These are phyloP conservation scores for Aspergillus haitiensis DNA, from an alignment of 495 filamentous ascomycete species.

Conservation along the genomic window DNA sequence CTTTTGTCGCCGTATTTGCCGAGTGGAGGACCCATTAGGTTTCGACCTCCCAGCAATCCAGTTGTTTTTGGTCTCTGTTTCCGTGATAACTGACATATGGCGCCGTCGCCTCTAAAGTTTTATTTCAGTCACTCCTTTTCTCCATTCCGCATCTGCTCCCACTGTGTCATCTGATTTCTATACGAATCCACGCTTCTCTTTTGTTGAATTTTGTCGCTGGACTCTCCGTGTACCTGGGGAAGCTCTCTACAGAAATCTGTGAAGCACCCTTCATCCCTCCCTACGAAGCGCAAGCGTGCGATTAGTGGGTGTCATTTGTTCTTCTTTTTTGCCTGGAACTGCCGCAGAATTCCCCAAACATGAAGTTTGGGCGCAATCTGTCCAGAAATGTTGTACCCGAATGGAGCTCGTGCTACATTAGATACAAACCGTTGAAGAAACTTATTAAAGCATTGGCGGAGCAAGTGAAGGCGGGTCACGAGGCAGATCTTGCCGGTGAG, in stretches of 20 bases:
- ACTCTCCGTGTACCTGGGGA: not conserved
- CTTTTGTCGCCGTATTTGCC: conserved; percentile 1
- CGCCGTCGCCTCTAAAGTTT: conserved; percentile 18
- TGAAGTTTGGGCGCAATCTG: conserved; percentile 86
- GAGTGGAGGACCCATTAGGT: conserved; percentile 14
- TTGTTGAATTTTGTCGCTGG: not conserved
- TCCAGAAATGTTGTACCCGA: conserved; percentile 94
- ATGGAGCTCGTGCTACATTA: conserved; percentile 90
- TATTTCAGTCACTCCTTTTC: conserved; percentile 18
- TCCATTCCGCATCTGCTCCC: conserved; percentile 11
- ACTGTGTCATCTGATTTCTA: conserved; percentile 8
- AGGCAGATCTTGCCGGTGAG: conserved; percentile 77
- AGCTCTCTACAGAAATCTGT: not conserved
- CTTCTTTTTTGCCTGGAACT: not conserved
- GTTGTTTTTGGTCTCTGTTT: conserved; percentile 4
- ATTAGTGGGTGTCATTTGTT: not conserved
- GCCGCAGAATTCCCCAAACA: conserved; percentile 34
- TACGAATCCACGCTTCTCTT: conserved; percentile 9
- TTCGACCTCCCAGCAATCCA: conserved; percentile 14
- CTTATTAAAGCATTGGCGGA: conserved; percentile 76
- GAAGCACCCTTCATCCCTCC: not conserved
- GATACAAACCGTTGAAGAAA: conserved; percentile 95
- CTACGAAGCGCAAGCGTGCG: not conserved
- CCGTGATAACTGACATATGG: conserved; percentile 27
- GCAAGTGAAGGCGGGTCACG: conserved; percentile 62